Evolutionary conservation across 352 stramenopile genomes (phyloP), one percentile per base, ranked within the genome.

Genomic region (Globisporangium lucens): DNA sequence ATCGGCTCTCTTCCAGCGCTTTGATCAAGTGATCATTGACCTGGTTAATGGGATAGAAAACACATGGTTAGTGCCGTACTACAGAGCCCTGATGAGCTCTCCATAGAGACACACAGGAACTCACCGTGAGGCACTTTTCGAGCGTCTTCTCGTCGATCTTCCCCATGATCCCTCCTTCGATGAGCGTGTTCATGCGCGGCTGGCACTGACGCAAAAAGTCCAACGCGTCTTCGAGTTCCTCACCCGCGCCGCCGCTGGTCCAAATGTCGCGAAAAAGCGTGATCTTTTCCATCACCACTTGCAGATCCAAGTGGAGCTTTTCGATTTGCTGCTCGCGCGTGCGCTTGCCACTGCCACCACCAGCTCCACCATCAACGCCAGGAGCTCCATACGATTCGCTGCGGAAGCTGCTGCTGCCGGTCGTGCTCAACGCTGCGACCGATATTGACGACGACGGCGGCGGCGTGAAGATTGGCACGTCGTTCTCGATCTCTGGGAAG

Each of bases 151-250:
- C 88, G 66, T 93, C 82, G 60, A 95, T 87, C 73, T 93, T 94
- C 66, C 86, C 88, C 73, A 88, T 87, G 52, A 95, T 76, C 0
- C 88, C 88, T 59, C 86, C 88, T 75, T 95, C 88, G 70, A 95
- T 95, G 13, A 95, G 71, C 52, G 86, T 90, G 70, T 95, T 95
- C 85, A 95, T 95, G 55, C 88, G 85, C 6, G 86, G 88, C 62
- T 92, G 84, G 66, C 88, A 95, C 67, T 95, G 88, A 1, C 77
- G 84, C 53, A 95, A 63, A 62, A 95, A 95, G 66, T 95, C 88
- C 49, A 93, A 61, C 13, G 84, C 76, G 41, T 95, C 80, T 29
- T 95, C 88, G 20, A 89, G 67, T 35, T 80, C 71, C 22, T 90
- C 83, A 13, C 63, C 68, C 8, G 68, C 67, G 17, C 72, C 65